phyloP scores from a whole-genome alignment of 257 asterid genomes.

The Plantago elongata region DNA sequence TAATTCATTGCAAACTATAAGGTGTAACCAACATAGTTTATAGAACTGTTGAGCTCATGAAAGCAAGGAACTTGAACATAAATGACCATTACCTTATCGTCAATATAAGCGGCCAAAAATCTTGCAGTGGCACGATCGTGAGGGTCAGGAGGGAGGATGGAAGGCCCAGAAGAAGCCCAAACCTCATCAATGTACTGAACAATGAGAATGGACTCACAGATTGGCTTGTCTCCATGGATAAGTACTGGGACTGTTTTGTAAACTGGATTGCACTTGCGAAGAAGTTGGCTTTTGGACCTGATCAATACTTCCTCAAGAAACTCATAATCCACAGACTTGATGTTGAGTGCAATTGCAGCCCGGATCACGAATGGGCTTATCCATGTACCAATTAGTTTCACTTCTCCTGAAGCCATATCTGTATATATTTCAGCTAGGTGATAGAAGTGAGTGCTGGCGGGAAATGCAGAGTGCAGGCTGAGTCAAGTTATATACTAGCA shows the following conservation, averaged over 20 bases:
- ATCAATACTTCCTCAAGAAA: constrained; percentile 26
- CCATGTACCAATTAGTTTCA: constrained; percentile 31
- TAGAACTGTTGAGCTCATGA: too few relatives aligned
- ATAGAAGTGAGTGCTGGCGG: background rate
- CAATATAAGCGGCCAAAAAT: constrained; percentile 35
- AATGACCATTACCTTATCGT: constrained; percentile 14
- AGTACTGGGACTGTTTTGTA: constrained; percentile 36
- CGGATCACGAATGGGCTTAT: constrained; percentile 29
- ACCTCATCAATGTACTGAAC: constrained; percentile 33
- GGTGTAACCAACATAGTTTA: too few relatives aligned
- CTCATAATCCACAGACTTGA: constrained; percentile 26
- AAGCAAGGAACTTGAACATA: too few relatives aligned
- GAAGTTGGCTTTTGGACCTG: constrained; percentile 26
- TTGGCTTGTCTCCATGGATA: constrained; percentile 22
- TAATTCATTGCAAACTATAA: too few relatives aligned
- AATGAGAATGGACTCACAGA: constrained; percentile 28
- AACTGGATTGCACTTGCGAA: constrained; percentile 32
- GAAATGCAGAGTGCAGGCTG: too few relatives aligned
- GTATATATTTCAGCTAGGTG: too few relatives aligned
- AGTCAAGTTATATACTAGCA: too few relatives aligned
- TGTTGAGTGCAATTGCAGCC: constrained; percentile 26
- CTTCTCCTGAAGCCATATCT: constrained; percentile 14
- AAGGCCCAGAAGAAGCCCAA: constrained; percentile 22
- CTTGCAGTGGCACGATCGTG: constrained; percentile 27
- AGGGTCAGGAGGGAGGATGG: constrained; percentile 29